A percentile compares a stretch with the other conserved stretches of the same genome.
phyloP scores from a whole-genome alignment of 441 rosid species.

The Isatis lusitanica region DNA sequence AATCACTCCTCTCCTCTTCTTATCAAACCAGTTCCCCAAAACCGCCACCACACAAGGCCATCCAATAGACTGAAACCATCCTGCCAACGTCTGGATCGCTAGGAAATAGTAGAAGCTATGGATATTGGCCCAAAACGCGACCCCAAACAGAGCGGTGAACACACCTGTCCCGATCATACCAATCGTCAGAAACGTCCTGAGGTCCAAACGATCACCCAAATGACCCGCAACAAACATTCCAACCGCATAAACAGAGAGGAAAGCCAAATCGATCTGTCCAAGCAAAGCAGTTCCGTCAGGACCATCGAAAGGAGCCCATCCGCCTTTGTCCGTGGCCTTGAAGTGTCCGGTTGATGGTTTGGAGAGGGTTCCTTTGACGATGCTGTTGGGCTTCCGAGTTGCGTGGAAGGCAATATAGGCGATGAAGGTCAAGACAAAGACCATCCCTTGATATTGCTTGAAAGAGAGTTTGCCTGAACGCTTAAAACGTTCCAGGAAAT shows the following conservation, averaged over 20 bases:
- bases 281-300: slow-evolving; percentile 66
- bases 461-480: slow-evolving; percentile 49
- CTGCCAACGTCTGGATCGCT: slow-evolving; percentile 61
- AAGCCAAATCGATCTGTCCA: slow-evolving; percentile 79
- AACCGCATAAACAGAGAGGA: slow-evolving; percentile 63
- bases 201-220: slow-evolving; percentile 71
- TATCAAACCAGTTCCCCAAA: slow-evolving; percentile 85
- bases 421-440: slow-evolving; percentile 66
- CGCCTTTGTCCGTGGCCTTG: slow-evolving; percentile 44
- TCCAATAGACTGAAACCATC: slow-evolving; percentile 84
- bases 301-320: slow-evolving; percentile 81
- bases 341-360: slow-evolving; percentile 25
- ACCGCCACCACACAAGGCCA: slow-evolving; percentile 97
- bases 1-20: slow-evolving; percentile 75
- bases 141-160: slow-evolving; percentile 72
- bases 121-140: slow-evolving; percentile 71
- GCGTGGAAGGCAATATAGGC: slow-evolving; percentile 81
- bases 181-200: slow-evolving; percentile 65
- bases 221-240: slow-evolving; percentile 89
- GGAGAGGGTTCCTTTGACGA: slow-evolving; percentile 72
- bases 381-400: slow-evolving; percentile 71
- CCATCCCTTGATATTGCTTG: slow-evolving; percentile 63
- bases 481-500: slow-evolving; percentile 49
- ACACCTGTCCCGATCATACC: slow-evolving; percentile 85
- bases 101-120: slow-evolving; percentile 65